phyloP scores from a whole-genome alignment of 768 basidiomycete species.

The Collybiopsis luxurians region DNA sequence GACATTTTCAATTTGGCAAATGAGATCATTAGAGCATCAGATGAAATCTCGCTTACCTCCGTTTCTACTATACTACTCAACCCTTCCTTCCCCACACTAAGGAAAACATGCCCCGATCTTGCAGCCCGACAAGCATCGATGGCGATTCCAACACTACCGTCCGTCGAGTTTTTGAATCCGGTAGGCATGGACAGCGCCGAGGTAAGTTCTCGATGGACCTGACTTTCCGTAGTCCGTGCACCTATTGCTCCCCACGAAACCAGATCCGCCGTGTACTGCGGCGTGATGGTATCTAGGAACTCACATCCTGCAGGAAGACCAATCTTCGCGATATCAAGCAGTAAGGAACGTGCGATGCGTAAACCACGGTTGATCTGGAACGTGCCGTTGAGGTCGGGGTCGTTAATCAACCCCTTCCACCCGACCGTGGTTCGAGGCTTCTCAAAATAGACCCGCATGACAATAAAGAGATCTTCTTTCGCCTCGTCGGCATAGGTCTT shows the following conservation, averaged over 20 bases:
- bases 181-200: slow-evolving; percentile 92
- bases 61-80: slow-evolving; percentile 95
- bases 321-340: slow-evolving; percentile 86
- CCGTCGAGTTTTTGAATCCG: slow-evolving; percentile 98
- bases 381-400: slow-evolving; percentile 88
- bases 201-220: slow-evolving; percentile 88
- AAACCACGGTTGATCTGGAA: slow-evolving; percentile 98
- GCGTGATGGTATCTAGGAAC: slow-evolving; percentile 77
- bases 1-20: too few species aligned
- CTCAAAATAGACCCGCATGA: slow-evolving; percentile 99
- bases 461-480: slow-evolving; percentile 84
- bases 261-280: slow-evolving; percentile 92
- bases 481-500: slow-evolving; percentile 76
- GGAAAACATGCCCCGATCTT: slow-evolving; percentile 87
- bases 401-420: slow-evolving; percentile 99
- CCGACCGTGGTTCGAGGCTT: slow-evolving; percentile 96
- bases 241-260: slow-evolving; percentile 96
- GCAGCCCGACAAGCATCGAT: slow-evolving; percentile 96
- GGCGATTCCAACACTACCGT: slow-evolving; percentile 88
- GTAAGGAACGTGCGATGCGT: slow-evolving; percentile 79
- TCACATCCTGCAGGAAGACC: slow-evolving; percentile 97
- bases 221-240: slow-evolving; percentile 88
- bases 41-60: slow-evolving; percentile 42
- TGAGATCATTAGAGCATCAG: too few species aligned
- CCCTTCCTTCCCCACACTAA: slow-evolving; percentile 96